Conservation (phyloP, 768 basidiomycete genomes). For the Lentinula detonsa region DNA sequence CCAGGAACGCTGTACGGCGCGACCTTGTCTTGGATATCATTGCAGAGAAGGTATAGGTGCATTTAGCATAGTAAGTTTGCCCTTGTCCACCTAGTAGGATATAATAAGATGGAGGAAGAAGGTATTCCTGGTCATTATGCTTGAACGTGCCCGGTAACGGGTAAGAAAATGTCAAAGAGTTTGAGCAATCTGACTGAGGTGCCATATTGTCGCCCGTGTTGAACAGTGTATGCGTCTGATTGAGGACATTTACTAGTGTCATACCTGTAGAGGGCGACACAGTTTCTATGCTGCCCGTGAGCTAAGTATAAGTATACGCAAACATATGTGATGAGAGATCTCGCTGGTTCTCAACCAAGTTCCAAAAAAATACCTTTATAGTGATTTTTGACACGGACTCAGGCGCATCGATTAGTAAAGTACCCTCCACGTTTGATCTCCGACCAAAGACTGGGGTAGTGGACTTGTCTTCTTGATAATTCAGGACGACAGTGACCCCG, state of each 20-base stretch:
- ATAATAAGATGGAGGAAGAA: conserved; percentile 1
- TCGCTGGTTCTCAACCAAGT: too few species aligned
- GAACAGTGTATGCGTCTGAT: background rate
- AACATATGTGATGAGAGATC: background rate
- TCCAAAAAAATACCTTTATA: background rate
- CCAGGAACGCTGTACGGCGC: conserved; percentile 1
- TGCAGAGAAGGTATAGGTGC: background rate
- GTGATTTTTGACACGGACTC: background rate
- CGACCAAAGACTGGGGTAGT: background rate
- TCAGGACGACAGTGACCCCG: conserved; percentile 1
- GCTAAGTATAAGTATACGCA: background rate
- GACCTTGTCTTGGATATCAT: background rate
- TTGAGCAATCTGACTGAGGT: background rate
- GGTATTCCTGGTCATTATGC: background rate
- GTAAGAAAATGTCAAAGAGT: background rate
- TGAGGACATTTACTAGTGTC: background rate
- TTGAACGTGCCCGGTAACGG: background rate
- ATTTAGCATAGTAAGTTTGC: conserved; percentile 3
- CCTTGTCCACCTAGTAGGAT: background rate
- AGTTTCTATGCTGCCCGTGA: background rate
- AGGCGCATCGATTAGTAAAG: background rate
- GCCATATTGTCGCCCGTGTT: background rate
- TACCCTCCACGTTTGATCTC: background rate
- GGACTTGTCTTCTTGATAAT: conserved; percentile 1
- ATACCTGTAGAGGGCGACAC: background rate